Evolutionary conservation across 2,329 filamentous ascomycete genomes (phyloP).

Genomic region (Exophiala spinifera): DNA sequence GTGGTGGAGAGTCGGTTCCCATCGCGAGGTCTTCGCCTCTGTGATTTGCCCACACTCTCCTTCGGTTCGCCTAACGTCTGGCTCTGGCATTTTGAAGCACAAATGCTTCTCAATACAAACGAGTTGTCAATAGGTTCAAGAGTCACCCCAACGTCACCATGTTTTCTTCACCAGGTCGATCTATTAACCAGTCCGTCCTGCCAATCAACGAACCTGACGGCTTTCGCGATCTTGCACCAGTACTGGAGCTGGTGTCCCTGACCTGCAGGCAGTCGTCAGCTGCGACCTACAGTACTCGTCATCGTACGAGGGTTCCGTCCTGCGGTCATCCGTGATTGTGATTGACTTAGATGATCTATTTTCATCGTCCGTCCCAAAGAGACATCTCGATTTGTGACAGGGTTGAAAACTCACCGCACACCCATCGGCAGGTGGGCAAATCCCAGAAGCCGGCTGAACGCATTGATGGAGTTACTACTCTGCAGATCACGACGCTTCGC

Average conservation of each 20-base stretch:
- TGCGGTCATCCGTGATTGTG: neutral
- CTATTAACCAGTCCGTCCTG: neutral
- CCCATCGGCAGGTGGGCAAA: neutral
- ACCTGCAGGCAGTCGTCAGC: neutral
- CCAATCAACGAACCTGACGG: no score
- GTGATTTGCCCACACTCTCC: neutral
- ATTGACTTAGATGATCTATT: neutral
- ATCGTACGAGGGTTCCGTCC: neutral
- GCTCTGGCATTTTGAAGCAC: neutral
- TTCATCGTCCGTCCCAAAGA: neutral
- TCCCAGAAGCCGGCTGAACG: neutral
- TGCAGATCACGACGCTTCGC: neutral
- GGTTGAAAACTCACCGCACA: neutral
- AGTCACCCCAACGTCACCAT: neutral
- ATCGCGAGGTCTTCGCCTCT: no score
- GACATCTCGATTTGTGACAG: conserved; percentile 1
- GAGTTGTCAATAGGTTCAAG: neutral
- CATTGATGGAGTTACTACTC: neutral
- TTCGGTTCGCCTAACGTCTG: neutral
- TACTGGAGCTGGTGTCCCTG: neutral
- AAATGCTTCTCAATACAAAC: neutral
- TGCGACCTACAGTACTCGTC: neutral
- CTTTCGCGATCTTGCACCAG: neutral
- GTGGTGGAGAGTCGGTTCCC: no score
- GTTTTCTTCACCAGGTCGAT: neutral